Percentiles rank a stretch among this genome's conserved stretches.
Conservation (phyloP, 2,329 filamentous ascomycete genomes). For the Metarhizium brunneum region DNA sequence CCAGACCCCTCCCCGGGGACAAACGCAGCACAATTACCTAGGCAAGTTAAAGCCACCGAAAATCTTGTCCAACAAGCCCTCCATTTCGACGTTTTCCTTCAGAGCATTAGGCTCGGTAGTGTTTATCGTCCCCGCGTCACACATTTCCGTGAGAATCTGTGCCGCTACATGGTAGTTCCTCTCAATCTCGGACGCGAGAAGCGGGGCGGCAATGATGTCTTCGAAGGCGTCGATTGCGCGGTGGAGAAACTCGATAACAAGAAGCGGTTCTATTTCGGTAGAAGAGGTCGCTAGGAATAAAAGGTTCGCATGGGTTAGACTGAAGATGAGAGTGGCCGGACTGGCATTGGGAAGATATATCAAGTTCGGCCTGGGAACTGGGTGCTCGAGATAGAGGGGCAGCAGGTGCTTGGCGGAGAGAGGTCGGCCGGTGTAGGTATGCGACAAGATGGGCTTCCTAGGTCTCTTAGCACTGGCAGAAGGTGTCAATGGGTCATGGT, state of each 20-base stretch:
- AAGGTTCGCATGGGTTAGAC: constrained; percentile 75
- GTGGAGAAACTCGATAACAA: constrained; percentile 90
- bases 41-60: constrained; percentile 81
- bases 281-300: constrained; percentile 81
- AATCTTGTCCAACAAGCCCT: constrained; percentile 81
- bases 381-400: constrained; percentile 77
- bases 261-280: constrained; percentile 76
- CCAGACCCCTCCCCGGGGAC: neutral
- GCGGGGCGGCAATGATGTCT: constrained; percentile 83
- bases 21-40: constrained; percentile 36
- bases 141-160: constrained; percentile 91
- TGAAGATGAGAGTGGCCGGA: constrained; percentile 83
- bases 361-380: constrained; percentile 71
- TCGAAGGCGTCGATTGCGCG: constrained; percentile 86
- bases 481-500: neutral
- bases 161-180: constrained; percentile 87
- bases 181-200: constrained; percentile 81
- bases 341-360: constrained; percentile 75
- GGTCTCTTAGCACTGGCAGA: constrained; percentile 13
- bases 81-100: constrained; percentile 83
- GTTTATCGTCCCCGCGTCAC: constrained; percentile 79
- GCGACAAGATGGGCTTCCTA: constrained; percentile 78
- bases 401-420: constrained; percentile 68
- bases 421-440: constrained; percentile 77
- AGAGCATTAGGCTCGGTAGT: constrained; percentile 92